These are phyloP conservation scores for Sordariomycetes sp. DNA, from an alignment of 2,329 filamentous ascomycete genomes.

Conservation along the genomic window DNA sequence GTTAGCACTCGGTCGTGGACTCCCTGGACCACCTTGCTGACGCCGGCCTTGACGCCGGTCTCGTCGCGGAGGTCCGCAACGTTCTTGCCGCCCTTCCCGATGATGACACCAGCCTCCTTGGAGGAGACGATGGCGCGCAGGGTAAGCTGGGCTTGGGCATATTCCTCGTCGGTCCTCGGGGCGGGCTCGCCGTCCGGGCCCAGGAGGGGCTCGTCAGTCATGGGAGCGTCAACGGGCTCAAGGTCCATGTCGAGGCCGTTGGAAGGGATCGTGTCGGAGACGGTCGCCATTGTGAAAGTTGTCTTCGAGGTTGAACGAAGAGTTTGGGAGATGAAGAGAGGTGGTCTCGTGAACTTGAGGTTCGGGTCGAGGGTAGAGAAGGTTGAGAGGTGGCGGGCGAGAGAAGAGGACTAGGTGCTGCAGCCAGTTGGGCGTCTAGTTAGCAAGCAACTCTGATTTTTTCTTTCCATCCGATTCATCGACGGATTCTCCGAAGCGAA, in stretches of 20 bases:
- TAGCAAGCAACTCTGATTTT: neutral
- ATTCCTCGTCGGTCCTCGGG: constrained; percentile 94
- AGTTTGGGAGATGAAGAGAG: neutral
- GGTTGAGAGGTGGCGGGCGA: neutral
- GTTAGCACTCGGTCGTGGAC: constrained; percentile 96
- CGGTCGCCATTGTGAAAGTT: constrained; percentile 43
- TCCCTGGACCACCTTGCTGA: constrained; percentile 96
- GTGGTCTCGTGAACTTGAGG: neutral
- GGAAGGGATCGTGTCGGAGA: constrained; percentile 45
- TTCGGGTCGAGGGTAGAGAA: neutral
- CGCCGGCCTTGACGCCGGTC: constrained; percentile 94
- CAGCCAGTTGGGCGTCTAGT: neutral
- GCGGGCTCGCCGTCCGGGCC: constrained; percentile 66
- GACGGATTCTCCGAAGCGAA: no score
- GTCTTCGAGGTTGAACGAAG: constrained; percentile 2
- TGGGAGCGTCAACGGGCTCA: constrained; percentile 38
- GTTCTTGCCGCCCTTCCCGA: constrained; percentile 97
- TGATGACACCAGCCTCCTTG: constrained; percentile 98
- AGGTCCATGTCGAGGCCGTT: constrained; percentile 53
- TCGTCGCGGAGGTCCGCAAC: constrained; percentile 94
- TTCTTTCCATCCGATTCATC: neutral
- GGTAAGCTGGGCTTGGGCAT: constrained; percentile 83
- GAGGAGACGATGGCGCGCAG: constrained; percentile 96
- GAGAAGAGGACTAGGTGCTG: neutral
- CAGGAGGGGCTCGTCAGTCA: constrained; percentile 51